A percentile compares a stretch with the other conserved stretches of the same genome.
Conservation (phyloP, 2,329 filamentous ascomycete genomes). For the Ophiostoma sp. region DNA sequence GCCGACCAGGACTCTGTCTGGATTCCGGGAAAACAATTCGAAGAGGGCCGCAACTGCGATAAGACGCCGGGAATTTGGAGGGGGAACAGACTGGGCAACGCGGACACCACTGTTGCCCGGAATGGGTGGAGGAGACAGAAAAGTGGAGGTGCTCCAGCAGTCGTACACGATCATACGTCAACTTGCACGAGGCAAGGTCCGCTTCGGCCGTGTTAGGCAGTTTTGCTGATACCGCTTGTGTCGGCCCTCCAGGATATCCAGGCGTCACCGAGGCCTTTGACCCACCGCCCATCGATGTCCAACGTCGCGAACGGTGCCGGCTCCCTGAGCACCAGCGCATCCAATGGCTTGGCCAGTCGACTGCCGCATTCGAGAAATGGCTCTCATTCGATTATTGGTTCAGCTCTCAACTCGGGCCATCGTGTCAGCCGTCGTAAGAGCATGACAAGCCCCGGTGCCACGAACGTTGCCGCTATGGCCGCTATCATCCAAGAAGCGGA, state of each 20-base stretch:
- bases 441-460: constrained; percentile 70
- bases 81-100: neutral
- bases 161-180: neutral
- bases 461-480: constrained; percentile 73
- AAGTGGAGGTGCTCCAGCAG: neutral
- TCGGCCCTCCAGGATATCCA: constrained; percentile 57
- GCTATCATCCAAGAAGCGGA: constrained; percentile 70
- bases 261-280: constrained; percentile 66
- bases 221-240: constrained; percentile 28
- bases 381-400: constrained; percentile 75
- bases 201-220: constrained; percentile 32
- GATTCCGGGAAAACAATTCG: no score
- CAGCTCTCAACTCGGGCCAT: constrained; percentile 69
- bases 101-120: neutral
- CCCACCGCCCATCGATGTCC: constrained; percentile 61
- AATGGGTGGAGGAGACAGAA: neutral
- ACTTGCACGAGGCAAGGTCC: neutral
- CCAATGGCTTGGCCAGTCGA: constrained; percentile 60
- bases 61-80: neutral
- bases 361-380: constrained; percentile 71
- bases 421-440: constrained; percentile 93
- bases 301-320: constrained; percentile 59
- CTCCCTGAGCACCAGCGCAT: constrained; percentile 43
- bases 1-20: neutral
- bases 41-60: neutral